phyloP scores from a whole-genome alignment of 441 rosid species.

The Adansonia rubrostipa region DNA sequence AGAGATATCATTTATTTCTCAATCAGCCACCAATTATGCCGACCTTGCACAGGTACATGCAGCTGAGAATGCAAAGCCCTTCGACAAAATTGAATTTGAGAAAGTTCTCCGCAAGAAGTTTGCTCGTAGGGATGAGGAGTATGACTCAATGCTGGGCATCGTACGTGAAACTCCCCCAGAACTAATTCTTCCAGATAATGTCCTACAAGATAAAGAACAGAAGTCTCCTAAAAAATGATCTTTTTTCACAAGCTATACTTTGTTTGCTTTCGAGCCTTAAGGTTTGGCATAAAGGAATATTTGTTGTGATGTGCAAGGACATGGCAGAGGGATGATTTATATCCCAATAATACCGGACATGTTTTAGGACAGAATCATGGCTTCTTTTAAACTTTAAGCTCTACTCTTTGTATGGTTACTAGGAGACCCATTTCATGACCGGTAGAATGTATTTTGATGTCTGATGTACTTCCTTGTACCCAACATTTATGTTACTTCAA shows the following conservation, averaged over 20 bases:
- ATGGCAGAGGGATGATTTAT: slow-evolving; percentile 40
- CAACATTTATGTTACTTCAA: too few species aligned
- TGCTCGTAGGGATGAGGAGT: slow-evolving; percentile 73
- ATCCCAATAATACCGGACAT: slow-evolving; percentile 54
- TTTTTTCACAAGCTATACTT: background rate
- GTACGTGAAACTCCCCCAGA: slow-evolving; percentile 84
- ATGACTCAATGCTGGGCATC: slow-evolving; percentile 85
- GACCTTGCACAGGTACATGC: slow-evolving; percentile 89
- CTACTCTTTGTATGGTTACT: slow-evolving; percentile 31
- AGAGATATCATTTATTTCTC: slow-evolving; percentile 70
- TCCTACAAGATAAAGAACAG: slow-evolving; percentile 51
- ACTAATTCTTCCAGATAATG: slow-evolving; percentile 71
- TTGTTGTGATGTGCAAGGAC: slow-evolving; percentile 39
- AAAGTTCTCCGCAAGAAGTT: slow-evolving; percentile 83
- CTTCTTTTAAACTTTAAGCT: slow-evolving; percentile 26
- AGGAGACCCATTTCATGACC: background rate
- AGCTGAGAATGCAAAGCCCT: slow-evolving; percentile 82
- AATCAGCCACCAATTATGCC: slow-evolving; percentile 80
- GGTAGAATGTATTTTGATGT: slow-evolving; percentile 33
- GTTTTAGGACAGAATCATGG: slow-evolving; percentile 38
- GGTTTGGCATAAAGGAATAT: slow-evolving; percentile 37
- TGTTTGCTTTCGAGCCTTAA: slow-evolving; percentile 26
- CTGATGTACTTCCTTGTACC: background rate
- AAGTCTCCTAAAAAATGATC: slow-evolving; percentile 54
- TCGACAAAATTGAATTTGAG: slow-evolving; percentile 84